Percentiles rank a stretch among this genome's conserved stretches.
These are phyloP conservation scores for Chenopodium quinoa DNA, from an alignment of 148 eudicot genomes.

Conservation along the genomic window DNA sequence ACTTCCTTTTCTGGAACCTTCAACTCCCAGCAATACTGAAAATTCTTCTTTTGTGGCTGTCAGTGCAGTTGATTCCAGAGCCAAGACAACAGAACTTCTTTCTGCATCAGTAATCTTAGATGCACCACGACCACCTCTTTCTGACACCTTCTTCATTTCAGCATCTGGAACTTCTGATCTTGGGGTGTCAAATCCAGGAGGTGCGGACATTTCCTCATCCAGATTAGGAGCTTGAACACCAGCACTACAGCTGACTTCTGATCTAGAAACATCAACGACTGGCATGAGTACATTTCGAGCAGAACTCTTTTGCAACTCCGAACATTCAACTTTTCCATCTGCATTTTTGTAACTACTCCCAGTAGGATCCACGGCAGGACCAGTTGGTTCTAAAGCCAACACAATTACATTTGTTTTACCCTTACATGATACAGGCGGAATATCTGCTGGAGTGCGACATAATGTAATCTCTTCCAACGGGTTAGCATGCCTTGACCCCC, in stretches of 20 bases:
- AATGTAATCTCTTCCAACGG: constrained; percentile 3
- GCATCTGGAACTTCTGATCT: constrained; percentile 8
- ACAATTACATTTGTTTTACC: constrained; percentile 40
- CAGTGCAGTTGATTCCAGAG: constrained; percentile 30
- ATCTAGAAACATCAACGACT: constrained; percentile 10
- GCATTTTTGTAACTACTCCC: constrained; percentile 1
- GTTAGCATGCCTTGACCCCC: constrained; percentile 19
- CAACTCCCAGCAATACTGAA: background rate
- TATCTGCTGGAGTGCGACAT: constrained; percentile 23
- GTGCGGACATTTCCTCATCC: constrained; percentile 37
- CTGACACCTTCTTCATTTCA: constrained; percentile 8
- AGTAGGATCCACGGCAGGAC: constrained; percentile 12
- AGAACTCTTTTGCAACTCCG: constrained; percentile 12
- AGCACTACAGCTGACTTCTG: constrained; percentile 10
- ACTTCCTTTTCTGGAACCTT: constrained; percentile 16
- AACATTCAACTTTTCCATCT: constrained; percentile 12
- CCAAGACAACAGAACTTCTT: constrained; percentile 36
- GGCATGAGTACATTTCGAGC: constrained; percentile 8
- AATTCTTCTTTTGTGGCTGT: constrained; percentile 15
- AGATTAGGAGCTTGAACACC: constrained; percentile 11
- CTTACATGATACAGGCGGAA: constrained; percentile 32
- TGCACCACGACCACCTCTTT: constrained; percentile 5
- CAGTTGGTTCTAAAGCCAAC: constrained; percentile 38
- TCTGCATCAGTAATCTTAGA: constrained; percentile 18
- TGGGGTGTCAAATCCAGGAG: constrained; percentile 37